These are phyloP conservation scores for Polychaeton citri DNA, from an alignment of 2,329 filamentous ascomycete genomes.

Conservation along the genomic window DNA sequence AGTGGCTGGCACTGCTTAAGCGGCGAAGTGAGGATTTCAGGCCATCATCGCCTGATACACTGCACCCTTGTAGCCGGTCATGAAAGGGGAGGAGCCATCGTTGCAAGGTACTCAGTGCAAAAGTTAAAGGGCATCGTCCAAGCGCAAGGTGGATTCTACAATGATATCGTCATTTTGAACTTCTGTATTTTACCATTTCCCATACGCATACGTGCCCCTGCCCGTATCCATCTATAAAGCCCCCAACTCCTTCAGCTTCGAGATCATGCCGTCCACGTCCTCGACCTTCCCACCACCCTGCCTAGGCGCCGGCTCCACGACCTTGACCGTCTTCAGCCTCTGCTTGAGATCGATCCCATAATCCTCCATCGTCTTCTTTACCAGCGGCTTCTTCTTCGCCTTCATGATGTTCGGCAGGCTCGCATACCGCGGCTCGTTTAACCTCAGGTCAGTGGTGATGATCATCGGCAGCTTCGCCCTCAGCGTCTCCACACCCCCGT, in stretches of 20 bases:
- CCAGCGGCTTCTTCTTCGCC: slow-evolving; percentile 98
- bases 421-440: slow-evolving; percentile 93
- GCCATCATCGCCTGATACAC: no score
- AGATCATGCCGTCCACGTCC: slow-evolving; percentile 86
- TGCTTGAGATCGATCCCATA: slow-evolving; percentile 62
- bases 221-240: no score
- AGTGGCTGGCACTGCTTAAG: no score
- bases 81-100: no score
- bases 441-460: slow-evolving; percentile 82
- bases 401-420: slow-evolving; percentile 99
- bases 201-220: no score
- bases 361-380: slow-evolving; percentile 79
- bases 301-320: slow-evolving; percentile 72
- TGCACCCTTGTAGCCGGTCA: no score
- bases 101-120: no score
- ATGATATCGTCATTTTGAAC: no score
- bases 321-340: slow-evolving; percentile 80
- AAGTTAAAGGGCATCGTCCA: no score
- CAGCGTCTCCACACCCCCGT: slow-evolving; percentile 87
- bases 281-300: slow-evolving; percentile 95
- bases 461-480: slow-evolving; percentile 77
- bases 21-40: no score
- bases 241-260: slow-evolving; percentile 90
- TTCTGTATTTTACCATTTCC: no score
- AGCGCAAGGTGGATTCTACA: no score